phyloP scores from a whole-genome alignment of 2,329 filamentous ascomycete genomes.

The Exophiala phaeomuriformis region DNA sequence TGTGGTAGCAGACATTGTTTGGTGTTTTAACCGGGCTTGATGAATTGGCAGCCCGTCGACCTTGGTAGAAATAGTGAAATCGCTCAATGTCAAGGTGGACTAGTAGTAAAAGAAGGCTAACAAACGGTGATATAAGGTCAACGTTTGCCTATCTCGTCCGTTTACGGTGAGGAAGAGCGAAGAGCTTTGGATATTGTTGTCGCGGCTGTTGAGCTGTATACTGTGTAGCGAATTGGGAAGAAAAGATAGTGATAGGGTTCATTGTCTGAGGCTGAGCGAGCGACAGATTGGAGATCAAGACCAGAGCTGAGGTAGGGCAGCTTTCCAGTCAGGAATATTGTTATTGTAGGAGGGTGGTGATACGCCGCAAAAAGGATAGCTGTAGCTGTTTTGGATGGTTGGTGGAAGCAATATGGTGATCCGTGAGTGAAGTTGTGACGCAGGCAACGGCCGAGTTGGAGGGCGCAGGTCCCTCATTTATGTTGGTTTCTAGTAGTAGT shows the following conservation, averaged over 20 bases:
- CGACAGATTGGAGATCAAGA: conserved; percentile 7
- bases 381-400: conserved; percentile 18
- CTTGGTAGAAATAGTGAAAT: conserved; percentile 29
- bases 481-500: background rate
- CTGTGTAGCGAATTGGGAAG: conserved; percentile 8
- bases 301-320: conserved; percentile 7
- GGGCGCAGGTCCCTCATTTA: background rate
- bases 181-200: conserved; percentile 17
- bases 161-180: conserved; percentile 23
- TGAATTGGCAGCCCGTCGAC: conserved; percentile 43
- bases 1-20: conserved; percentile 39
- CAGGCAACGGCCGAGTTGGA: conserved; percentile 6
- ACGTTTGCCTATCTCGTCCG: conserved; percentile 24
- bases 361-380: background rate
- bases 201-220: conserved; percentile 10
- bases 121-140: conserved; percentile 5
- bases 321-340: conserved; percentile 6
- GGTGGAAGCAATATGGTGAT: conserved; percentile 20
- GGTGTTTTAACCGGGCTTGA: conserved; percentile 35
- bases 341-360: conserved; percentile 6
- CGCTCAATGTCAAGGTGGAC: conserved; percentile 19
- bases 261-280: conserved; percentile 19
- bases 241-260: conserved; percentile 19
- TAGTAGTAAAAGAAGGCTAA: conserved; percentile 7
- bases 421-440: conserved; percentile 12